phyloP scores from a whole-genome alignment of 2,329 filamentous ascomycete species.

The Botrytis sinoallii region DNA sequence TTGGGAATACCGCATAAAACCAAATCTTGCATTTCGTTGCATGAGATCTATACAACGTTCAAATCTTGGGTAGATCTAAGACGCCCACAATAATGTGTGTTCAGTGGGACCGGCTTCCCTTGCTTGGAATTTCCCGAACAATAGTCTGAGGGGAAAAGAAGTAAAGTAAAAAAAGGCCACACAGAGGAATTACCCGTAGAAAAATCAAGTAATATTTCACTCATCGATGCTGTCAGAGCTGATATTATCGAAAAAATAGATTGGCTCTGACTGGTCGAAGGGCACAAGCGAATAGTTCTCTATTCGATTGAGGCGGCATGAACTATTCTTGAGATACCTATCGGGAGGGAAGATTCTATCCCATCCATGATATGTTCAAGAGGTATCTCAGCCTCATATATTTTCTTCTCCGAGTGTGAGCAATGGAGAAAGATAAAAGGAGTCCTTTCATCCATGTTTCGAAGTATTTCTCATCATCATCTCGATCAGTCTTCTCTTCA shows the following conservation, averaged over 20 bases:
- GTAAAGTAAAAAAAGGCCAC: conserved; percentile 3
- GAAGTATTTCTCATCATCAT: conserved; percentile 7
- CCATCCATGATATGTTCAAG: conserved; percentile 5
- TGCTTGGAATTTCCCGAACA: conserved; percentile 10
- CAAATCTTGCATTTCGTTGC: conserved; percentile 14
- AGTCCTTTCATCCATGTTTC: conserved; percentile 12
- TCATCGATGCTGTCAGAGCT: conserved; percentile 14
- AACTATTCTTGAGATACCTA: conserved; percentile 7
- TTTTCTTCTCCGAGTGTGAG: conserved; percentile 15
- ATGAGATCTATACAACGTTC: conserved; percentile 11
- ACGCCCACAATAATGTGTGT: conserved; percentile 16
- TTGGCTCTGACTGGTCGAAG: conserved; percentile 18
- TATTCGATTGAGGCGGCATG: conserved; percentile 1
- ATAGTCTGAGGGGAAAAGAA: conserved; percentile 11
- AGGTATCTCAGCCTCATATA: conserved; percentile 13
- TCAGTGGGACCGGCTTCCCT: conserved; percentile 15
- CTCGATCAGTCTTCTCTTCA: conserved; percentile 8
- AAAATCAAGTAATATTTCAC: conserved; percentile 11
- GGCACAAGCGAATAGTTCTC: conserved; percentile 9
- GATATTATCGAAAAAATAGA: conserved; percentile 17
- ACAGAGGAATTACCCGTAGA: conserved; percentile 12
- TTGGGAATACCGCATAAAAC: conserved; percentile 7
- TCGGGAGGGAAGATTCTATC: conserved; percentile 9
- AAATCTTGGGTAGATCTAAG: conserved; percentile 11
- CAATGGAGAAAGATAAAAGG: conserved; percentile 18